Base-by-base conservation (phyloP, 2,329 filamentous ascomycete genomes). In the Pseudogymnoascus sp. region DNA sequence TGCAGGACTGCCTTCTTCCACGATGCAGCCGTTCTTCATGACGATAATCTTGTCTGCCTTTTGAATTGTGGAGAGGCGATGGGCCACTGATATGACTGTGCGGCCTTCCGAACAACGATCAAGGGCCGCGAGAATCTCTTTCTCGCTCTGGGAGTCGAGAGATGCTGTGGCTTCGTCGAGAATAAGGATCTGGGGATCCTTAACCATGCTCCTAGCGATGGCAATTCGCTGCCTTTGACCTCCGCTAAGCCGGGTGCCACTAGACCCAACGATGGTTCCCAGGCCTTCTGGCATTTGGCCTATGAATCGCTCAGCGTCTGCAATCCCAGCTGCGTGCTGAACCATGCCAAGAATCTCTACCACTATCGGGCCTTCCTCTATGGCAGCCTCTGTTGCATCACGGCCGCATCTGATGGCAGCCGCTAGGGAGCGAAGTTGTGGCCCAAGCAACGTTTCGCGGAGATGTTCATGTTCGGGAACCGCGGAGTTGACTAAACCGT, bases 21-120 rank as follows among this genome's bases (percentile, higher is more conserved):
- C 82, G 18, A 96, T 87, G 65, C 84, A 77, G n/a, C 93, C 93
- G 72, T 91, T 89, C 71, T 97, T 93, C 8, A 97, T 80, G 18
- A 97, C 91, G 16, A 97, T 79, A n/a, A 97, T 92, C 79, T 95
- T 96, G 78, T 97, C 93, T 71, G 96, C 96, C 72, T 96, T 93
- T 35, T 93, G 91, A 74, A 97, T 96, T 0, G 92, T 97, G 72
- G 96, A 90, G 67, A 97, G 80, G 18, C 93, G 85, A 75, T 97
- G 93, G 0, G 93, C 93, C 70, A 97, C 96, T 0, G 93, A 96
- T 72, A 97, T 89, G 65, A 95, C 96, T 0, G 93, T 97, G 31
- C 90, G 88, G 77, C 96, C 76, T 82, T 66, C 86, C 88, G 70
- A 96, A 83, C 73, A 96, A 88, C 37, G 77, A 7, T 55, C 49